These are phyloP conservation scores for Parastagonospora nodorum DNA, from an alignment of 2,329 filamentous ascomycete species.

Conservation along the genomic window DNA sequence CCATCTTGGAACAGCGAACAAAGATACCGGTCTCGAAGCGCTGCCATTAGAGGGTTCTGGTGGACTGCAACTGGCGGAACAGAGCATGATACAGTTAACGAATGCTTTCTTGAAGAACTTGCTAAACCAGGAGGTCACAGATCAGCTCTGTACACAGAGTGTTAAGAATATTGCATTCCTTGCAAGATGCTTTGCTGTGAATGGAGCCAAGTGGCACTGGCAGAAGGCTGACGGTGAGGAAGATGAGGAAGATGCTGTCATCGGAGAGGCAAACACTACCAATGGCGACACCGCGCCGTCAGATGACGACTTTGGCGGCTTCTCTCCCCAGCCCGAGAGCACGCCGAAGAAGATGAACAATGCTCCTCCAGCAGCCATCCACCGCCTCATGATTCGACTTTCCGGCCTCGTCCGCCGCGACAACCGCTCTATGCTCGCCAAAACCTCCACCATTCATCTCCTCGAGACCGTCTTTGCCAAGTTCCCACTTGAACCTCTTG, in stretches of 20 bases:
- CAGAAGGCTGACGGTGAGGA: slow-evolving; percentile 51
- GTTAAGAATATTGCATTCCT: slow-evolving; percentile 85
- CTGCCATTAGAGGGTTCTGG: slow-evolving; percentile 71
- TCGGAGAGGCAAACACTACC: slow-evolving; percentile 50
- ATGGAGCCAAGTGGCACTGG: slow-evolving; percentile 55
- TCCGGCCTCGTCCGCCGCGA: slow-evolving; percentile 75
- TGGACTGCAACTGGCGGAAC: slow-evolving; percentile 69
- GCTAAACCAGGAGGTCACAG: slow-evolving; percentile 67
- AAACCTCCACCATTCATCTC: slow-evolving; percentile 75
- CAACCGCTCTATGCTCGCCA: slow-evolving; percentile 69
- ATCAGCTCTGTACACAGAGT: slow-evolving; percentile 77
- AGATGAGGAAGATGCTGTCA: slow-evolving; percentile 49
- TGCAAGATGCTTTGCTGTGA: slow-evolving; percentile 67
- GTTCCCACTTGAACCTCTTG: slow-evolving; percentile 62
- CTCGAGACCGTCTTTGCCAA: slow-evolving; percentile 71
- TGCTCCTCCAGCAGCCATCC: slow-evolving; percentile 58
- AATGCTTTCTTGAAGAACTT: slow-evolving; percentile 64
- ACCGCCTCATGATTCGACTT: slow-evolving; percentile 78
- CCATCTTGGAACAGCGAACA: slow-evolving; percentile 72
- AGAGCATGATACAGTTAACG: slow-evolving; percentile 66
- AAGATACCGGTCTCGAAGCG: slow-evolving; percentile 56
- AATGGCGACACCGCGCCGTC: slow-evolving; percentile 31
- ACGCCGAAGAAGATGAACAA: slow-evolving; percentile 25
- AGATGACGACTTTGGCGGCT: slow-evolving; percentile 38
- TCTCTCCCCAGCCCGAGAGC: slow-evolving; percentile 25